Conservation (phyloP, 495 filamentous ascomycete species). For the Hypoxylon crocopeplum region DNA sequence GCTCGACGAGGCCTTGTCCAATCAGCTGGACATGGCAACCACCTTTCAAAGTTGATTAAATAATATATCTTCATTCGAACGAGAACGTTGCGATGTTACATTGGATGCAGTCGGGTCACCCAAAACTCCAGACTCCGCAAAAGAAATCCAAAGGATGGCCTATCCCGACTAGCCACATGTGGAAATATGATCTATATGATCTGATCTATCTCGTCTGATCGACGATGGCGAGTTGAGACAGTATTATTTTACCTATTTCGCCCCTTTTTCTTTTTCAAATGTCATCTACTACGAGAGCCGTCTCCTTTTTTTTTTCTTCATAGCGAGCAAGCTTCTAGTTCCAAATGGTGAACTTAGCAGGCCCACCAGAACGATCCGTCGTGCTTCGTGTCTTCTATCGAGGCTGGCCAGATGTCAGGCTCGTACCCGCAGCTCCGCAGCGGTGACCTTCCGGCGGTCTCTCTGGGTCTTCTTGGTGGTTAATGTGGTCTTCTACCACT, state of each 20-base stretch:
- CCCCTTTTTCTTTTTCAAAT: neutral
- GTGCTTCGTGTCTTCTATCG: slow-evolving; percentile 9
- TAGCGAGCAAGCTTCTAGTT: neutral
- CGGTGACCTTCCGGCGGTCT: neutral
- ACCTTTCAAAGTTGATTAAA: neutral
- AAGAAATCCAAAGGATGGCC: neutral
- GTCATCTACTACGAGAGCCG: no score
- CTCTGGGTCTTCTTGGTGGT: neutral
- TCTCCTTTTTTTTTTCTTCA: no score
- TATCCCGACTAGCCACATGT: slow-evolving; percentile 2
- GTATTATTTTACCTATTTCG: slow-evolving; percentile 1
- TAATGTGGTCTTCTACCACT: neutral
- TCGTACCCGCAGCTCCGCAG: slow-evolving; percentile 19
- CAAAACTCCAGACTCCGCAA: slow-evolving; percentile 23
- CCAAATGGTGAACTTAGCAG: neutral
- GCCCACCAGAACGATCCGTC: neutral
- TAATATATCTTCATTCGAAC: neutral
- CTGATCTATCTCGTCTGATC: slow-evolving; percentile 5
- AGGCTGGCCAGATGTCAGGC: slow-evolving; percentile 17
- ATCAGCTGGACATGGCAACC: neutral
- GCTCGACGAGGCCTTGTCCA: no score
- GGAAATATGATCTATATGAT: neutral
- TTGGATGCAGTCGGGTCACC: slow-evolving; percentile 5
- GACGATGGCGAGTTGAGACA: slow-evolving; percentile 14
- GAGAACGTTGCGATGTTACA: slow-evolving; percentile 6